Conservation (phyloP, 139 green algal species). For the Closterium sp. region DNA sequence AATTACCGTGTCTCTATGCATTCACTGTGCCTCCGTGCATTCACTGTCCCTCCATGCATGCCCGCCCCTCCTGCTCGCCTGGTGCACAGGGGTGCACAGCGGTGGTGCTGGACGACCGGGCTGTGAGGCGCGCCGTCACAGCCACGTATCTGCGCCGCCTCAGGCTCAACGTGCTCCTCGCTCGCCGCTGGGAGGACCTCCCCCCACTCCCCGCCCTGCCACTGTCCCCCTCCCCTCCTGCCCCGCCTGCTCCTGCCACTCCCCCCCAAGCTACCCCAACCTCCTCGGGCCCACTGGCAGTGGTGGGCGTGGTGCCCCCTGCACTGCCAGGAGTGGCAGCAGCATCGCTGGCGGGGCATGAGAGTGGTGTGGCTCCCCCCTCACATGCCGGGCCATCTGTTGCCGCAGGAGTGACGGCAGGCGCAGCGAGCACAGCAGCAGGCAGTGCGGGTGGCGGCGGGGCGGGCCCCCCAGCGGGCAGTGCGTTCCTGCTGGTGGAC, state of each 20-base stretch:
- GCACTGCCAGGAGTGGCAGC: not conserved
- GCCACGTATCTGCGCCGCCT: conserved; percentile 32
- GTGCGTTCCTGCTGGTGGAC: not conserved
- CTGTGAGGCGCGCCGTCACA: conserved; percentile 36
- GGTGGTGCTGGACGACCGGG: conserved; percentile 32
- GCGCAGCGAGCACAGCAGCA: not conserved
- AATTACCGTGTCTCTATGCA: no score
- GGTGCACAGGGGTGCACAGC: conserved; percentile 3
- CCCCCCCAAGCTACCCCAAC: not conserved
- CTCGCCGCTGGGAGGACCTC: conserved; percentile 5
- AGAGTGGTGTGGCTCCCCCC: no score
- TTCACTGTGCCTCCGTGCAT: not conserved
- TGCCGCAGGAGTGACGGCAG: not conserved
- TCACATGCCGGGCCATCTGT: not conserved
- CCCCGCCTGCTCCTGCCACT: not conserved
- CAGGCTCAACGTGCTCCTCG: not conserved
- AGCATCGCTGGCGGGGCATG: not conserved
- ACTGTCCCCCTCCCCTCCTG: not conserved
- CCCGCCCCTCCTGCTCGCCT: not conserved
- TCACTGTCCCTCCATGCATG: not conserved
- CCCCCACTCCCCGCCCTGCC: not conserved
- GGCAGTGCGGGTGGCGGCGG: not conserved
- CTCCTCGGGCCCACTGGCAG: not conserved
- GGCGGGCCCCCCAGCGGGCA: no score
- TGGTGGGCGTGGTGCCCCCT: not conserved